A percentile compares a stretch with the other conserved stretches of the same genome.
Evolutionary conservation across 768 basidiomycete species (phyloP).

Genomic region (Naganishia friedmannii): DNA sequence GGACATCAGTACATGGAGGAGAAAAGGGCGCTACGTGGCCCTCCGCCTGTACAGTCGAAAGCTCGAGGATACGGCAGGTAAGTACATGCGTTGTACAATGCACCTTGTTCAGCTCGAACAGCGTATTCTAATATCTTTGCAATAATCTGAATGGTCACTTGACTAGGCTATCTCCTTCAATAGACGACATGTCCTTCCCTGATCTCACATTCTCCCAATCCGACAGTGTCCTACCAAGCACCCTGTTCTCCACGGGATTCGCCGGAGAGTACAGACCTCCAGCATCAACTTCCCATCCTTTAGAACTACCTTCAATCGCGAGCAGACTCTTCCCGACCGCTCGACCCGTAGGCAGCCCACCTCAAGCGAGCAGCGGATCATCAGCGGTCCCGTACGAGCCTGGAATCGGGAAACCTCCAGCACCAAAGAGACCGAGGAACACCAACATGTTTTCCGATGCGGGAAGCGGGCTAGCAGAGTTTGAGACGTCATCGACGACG

Average conservation of each 20-base stretch:
- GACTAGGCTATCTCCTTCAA: conserved; percentile 23
- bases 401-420: conserved; percentile 31
- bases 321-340: conserved; percentile 27
- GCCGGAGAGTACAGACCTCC: neutral
- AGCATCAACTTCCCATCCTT: conserved; percentile 7
- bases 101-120: neutral
- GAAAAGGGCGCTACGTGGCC: neutral
- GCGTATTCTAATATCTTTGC: neutral
- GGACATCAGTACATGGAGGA: conserved; percentile 3
- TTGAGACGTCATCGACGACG: neutral
- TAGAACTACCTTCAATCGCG: conserved; percentile 27
- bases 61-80: conserved; percentile 7
- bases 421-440: conserved; percentile 21
- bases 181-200: conserved; percentile 27
- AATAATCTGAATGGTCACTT: neutral
- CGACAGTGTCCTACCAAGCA: conserved; percentile 3
- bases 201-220: conserved; percentile 23
- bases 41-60: conserved; percentile 15
- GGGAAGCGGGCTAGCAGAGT: neutral
- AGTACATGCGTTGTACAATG: neutral
- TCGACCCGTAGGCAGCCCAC: neutral
- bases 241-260: neutral
- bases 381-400: conserved; percentile 8
- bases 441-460: neutral
- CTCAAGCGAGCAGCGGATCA: neutral